A percentile compares a stretch with the other conserved stretches of the same genome.
These are phyloP conservation scores for Annulohypoxylon maeteangense DNA, from an alignment of 495 filamentous ascomycete genomes.

Conservation along the genomic window DNA sequence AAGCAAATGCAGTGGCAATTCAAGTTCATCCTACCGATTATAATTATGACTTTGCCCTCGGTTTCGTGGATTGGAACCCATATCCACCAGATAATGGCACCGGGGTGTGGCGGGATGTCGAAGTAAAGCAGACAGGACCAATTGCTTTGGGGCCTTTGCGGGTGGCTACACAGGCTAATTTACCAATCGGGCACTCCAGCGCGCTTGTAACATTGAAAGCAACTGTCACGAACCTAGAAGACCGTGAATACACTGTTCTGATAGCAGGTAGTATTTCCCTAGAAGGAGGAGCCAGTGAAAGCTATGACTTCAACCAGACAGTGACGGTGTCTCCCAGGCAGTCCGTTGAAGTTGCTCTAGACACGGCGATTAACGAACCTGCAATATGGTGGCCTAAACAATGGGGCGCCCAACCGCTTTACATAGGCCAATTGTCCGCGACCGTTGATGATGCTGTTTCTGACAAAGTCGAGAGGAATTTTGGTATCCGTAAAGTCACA, in stretches of 20 bases:
- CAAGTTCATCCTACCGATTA: conserved; percentile 68
- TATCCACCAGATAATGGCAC: conserved; percentile 67
- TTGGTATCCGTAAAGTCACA: conserved; percentile 68
- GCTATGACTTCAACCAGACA: conserved; percentile 40
- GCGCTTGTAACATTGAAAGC: conserved; percentile 59
- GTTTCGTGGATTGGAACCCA: conserved; percentile 75
- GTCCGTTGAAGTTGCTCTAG: conserved; percentile 52
- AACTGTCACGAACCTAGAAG: conserved; percentile 61
- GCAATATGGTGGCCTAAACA: conserved; percentile 62
- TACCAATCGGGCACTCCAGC: conserved; percentile 45
- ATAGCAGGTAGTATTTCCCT: conserved; percentile 53
- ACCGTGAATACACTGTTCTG: conserved; percentile 48
- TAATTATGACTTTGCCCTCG: conserved; percentile 66
- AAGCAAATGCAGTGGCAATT: conserved; percentile 63
- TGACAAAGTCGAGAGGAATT: conserved; percentile 53
- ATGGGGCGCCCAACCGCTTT: conserved; percentile 62
- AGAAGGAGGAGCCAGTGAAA: conserved; percentile 34
- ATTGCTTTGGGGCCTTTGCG: conserved; percentile 62
- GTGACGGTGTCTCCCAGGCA: conserved; percentile 54
- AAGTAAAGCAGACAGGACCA: conserved; percentile 66
- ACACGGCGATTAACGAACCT: conserved; percentile 50
- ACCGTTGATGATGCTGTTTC: conserved; percentile 53
- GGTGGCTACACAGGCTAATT: conserved; percentile 57
- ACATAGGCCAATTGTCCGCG: conserved; percentile 51
- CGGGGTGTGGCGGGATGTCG: conserved; percentile 72